These are phyloP conservation scores for Sclerotinia trifoliorum DNA, from an alignment of 2,329 filamentous ascomycete genomes.

Conservation along the genomic window DNA sequence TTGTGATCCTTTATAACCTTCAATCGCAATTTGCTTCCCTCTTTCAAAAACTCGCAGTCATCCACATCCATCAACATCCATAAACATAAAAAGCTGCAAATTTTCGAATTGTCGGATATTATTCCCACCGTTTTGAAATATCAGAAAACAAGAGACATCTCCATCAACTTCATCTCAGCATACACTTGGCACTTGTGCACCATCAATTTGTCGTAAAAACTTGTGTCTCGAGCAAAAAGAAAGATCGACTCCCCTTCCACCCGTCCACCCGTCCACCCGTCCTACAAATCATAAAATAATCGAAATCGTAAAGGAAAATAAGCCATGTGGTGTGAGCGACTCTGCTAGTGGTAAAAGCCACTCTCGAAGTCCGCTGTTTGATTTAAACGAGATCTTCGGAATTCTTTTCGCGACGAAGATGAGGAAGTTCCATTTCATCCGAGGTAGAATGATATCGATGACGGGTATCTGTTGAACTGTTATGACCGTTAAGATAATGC, in stretches of 20 bases:
- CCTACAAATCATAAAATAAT: background rate
- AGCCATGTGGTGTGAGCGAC: background rate
- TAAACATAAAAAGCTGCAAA: background rate
- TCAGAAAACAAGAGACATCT: background rate
- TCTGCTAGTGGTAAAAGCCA: background rate
- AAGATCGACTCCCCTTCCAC: background rate
- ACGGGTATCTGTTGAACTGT: background rate
- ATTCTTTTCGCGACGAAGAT: background rate
- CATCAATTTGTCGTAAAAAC: background rate
- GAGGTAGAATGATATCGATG: background rate
- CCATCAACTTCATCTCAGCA: background rate
- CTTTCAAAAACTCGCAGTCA: background rate
- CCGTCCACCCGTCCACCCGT: too few relatives aligned
- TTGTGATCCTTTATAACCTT: background rate
- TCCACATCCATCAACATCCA: background rate
- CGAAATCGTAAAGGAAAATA: background rate
- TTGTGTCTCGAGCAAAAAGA: background rate
- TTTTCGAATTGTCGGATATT: background rate
- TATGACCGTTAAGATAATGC: background rate
- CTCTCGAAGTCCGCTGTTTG: too few relatives aligned
- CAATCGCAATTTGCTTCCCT: background rate
- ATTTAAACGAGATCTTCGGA: background rate
- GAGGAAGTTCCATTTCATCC: conserved; percentile 15
- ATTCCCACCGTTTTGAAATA: background rate
- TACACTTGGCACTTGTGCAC: background rate